A percentile compares a stretch with the other conserved stretches of the same genome.
Conservation (phyloP, 305 asterid genomes). For the Ruellia speciosa region DNA sequence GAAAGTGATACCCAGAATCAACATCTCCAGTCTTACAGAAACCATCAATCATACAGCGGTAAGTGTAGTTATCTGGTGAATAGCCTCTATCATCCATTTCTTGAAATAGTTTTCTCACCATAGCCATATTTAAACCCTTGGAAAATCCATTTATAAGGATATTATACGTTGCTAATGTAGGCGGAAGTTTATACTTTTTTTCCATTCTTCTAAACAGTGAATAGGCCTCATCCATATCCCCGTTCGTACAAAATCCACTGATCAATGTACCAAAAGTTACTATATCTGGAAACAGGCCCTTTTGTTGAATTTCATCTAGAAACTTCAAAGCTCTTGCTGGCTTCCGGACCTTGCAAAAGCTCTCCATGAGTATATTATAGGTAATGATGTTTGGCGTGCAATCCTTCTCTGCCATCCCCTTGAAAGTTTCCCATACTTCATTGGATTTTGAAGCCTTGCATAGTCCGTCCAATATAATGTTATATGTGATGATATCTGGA, state of each 20-base stretch:
- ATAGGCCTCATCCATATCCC: conserved; percentile 61
- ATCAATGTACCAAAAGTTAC: conserved; percentile 70
- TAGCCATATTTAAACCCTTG: conserved; percentile 50
- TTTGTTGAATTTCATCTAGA: conserved; percentile 57
- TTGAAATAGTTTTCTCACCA: conserved; percentile 46
- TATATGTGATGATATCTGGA: conserved; percentile 80
- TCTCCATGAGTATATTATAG: conserved; percentile 76
- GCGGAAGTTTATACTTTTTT: conserved; percentile 38
- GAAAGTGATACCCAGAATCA: conserved; percentile 47
- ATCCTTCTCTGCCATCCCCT: conserved; percentile 65
- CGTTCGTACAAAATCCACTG: conserved; percentile 61
- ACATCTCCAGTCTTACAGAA: conserved; percentile 65
- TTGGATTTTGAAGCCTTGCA: conserved; percentile 63
- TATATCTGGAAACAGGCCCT: conserved; percentile 54
- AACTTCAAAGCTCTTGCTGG: conserved; percentile 44
- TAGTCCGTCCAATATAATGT: conserved; percentile 71
- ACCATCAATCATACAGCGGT: conserved; percentile 76
- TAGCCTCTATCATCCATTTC: conserved; percentile 49
- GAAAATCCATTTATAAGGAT: conserved; percentile 61
- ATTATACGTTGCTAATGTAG: conserved; percentile 58
- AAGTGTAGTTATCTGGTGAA: conserved; percentile 60
- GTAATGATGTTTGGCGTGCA: conserved; percentile 69
- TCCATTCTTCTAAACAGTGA: conserved; percentile 54
- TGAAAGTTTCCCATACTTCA: conserved; percentile 67
- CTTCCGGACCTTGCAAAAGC: conserved; percentile 67